Percentiles rank a stretch among this genome's conserved stretches.
These are phyloP conservation scores for Mycena galericulata DNA, from an alignment of 768 basidiomycete genomes.

Conservation along the genomic window DNA sequence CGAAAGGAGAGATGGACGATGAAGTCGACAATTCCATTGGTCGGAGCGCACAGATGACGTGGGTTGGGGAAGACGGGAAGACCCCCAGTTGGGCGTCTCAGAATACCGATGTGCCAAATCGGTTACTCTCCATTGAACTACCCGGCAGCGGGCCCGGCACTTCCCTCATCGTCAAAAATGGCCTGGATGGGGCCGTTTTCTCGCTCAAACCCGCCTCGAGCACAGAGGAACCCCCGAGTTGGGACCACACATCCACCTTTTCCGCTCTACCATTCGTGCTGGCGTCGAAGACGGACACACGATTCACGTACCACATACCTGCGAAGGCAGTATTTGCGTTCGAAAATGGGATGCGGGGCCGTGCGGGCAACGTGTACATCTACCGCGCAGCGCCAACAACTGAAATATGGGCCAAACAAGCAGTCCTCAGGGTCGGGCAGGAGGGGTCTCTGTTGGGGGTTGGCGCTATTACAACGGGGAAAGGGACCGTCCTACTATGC, in stretches of 20 bases:
- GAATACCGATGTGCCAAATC: constrained; percentile 48
- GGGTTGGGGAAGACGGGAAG: constrained; percentile 67
- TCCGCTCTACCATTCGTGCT: constrained; percentile 94
- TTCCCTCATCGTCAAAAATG: constrained; percentile 75
- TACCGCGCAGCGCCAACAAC: constrained; percentile 70
- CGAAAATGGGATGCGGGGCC: constrained; percentile 76
- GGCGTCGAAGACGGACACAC: constrained; percentile 90
- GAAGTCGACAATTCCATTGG: constrained; percentile 87
- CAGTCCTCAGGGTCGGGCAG: constrained; percentile 78
- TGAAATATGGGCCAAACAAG: constrained; percentile 80
- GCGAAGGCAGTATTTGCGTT: constrained; percentile 78
- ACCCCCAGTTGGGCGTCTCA: constrained; percentile 53
- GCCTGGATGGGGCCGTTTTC: constrained; percentile 80
- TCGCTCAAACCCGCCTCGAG: constrained; percentile 52
- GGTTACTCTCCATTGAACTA: constrained; percentile 77
- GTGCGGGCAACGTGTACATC: constrained; percentile 88
- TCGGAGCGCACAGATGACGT: constrained; percentile 70
- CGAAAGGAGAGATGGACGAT: constrained; percentile 91
- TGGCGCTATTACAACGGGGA: constrained; percentile 57
- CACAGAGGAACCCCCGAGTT: constrained; percentile 50
- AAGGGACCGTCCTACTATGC: constrained; percentile 65
- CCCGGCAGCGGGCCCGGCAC: constrained; percentile 59
- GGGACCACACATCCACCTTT: constrained; percentile 87
- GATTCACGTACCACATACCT: constrained; percentile 84
- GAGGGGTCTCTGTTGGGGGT: constrained; percentile 86